phyloP scores from a whole-genome alignment of 805 yeast species.

The Teunomyces atbi region DNA sequence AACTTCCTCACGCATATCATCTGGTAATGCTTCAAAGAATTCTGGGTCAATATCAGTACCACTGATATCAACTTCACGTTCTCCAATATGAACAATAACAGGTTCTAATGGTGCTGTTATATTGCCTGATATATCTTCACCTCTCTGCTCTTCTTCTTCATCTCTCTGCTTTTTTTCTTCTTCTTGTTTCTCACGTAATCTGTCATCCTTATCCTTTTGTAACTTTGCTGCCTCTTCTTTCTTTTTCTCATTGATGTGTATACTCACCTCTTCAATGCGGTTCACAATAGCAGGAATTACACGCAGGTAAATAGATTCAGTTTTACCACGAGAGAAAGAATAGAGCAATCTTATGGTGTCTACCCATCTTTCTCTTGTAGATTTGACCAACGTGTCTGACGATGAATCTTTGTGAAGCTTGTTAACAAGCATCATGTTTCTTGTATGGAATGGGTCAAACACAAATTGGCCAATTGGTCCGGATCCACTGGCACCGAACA shows the following conservation, averaged over 20 bases:
- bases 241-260: constrained; percentile 31
- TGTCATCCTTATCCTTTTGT: constrained; percentile 29
- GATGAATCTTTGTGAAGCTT: constrained; percentile 12
- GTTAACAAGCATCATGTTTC: not conserved
- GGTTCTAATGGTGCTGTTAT: constrained; percentile 40
- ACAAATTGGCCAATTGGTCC: constrained; percentile 9
- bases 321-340: constrained; percentile 16
- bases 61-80: constrained; percentile 75
- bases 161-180: constrained; percentile 27
- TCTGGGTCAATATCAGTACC: constrained; percentile 93
- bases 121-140: constrained; percentile 5
- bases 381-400: constrained; percentile 30
- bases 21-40: constrained; percentile 85
- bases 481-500: constrained; percentile 15
- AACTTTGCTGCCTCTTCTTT: constrained; percentile 25
- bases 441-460: constrained; percentile 4
- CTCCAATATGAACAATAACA: constrained; percentile 70
- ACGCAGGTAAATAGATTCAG: not conserved
- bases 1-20: constrained; percentile 90
- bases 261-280: constrained; percentile 49
- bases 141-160: constrained; percentile 25
- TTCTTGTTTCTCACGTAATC: constrained; percentile 26
- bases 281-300: constrained; percentile 41
- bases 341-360: constrained; percentile 54
- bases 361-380: constrained; percentile 69